Conservation (phyloP, 805 yeast species). For the Nakazawaea ambrosiae region DNA sequence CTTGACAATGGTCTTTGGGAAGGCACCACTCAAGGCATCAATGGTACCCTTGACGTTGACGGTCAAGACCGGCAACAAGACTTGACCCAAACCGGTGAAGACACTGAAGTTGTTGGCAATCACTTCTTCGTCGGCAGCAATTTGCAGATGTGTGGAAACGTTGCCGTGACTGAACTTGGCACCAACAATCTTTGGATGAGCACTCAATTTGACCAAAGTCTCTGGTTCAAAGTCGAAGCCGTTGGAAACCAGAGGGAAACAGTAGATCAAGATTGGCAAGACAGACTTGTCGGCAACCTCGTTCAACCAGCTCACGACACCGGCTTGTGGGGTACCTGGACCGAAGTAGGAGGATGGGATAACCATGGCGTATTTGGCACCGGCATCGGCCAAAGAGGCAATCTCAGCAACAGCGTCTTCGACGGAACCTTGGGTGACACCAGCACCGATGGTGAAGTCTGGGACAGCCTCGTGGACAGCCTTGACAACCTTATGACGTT, state of each 20-base stretch:
- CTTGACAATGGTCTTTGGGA: slow-evolving; percentile 40
- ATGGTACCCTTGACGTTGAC: slow-evolving; percentile 45
- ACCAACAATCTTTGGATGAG: slow-evolving; percentile 42
- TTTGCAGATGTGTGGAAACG: slow-evolving; percentile 36
- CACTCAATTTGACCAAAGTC: slow-evolving; percentile 33
- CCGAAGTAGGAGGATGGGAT: slow-evolving; percentile 46
- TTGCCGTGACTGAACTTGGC: slow-evolving; percentile 46
- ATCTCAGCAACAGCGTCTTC: slow-evolving; percentile 38
- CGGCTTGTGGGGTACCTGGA: slow-evolving; percentile 35
- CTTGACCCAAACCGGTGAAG: slow-evolving; percentile 46
- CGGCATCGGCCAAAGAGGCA: slow-evolving; percentile 27
- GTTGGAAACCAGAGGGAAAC: slow-evolving; percentile 45
- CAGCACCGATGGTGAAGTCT: slow-evolving; percentile 37
- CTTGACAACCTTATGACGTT: slow-evolving; percentile 30
- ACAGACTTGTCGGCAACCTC: slow-evolving; percentile 35
- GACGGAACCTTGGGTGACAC: slow-evolving; percentile 39
- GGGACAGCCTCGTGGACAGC: slow-evolving; percentile 30
- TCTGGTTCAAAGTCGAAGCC: slow-evolving; percentile 29
- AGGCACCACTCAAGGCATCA: slow-evolving; percentile 47
- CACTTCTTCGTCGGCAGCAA: slow-evolving; percentile 35
- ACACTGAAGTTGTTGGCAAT: slow-evolving; percentile 31
- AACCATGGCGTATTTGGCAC: slow-evolving; percentile 32
- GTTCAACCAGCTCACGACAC: slow-evolving; percentile 36
- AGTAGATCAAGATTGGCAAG: slow-evolving; percentile 38
- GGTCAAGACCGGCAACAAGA: slow-evolving; percentile 37